These are phyloP conservation scores for Pseudogymnoascus sp. DNA, from an alignment of 2,329 filamentous ascomycete genomes.

Conservation along the genomic window DNA sequence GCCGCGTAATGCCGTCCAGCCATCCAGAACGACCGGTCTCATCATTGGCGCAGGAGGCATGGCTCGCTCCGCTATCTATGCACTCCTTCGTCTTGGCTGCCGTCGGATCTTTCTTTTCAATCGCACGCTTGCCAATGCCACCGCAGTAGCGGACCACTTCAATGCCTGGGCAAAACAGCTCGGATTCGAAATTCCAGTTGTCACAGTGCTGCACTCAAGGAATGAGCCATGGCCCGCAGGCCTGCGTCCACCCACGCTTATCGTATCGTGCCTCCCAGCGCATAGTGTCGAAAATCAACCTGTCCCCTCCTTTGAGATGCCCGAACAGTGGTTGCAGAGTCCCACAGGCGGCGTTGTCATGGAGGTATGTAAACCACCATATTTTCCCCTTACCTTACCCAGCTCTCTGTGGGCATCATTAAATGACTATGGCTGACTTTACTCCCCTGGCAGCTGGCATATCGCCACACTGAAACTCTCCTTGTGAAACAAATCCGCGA, in stretches of 20 bases:
- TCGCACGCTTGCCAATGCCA: constrained; percentile 54
- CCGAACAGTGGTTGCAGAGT: constrained; percentile 58
- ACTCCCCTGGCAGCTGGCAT: constrained; percentile 35
- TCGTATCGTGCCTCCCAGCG: constrained; percentile 65
- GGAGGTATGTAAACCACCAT: constrained; percentile 37
- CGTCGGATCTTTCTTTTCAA: constrained; percentile 67
- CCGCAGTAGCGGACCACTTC: constrained; percentile 60
- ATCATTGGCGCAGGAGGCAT: constrained; percentile 62
- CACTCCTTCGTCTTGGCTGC: constrained; percentile 65
- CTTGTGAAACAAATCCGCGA: constrained; percentile 55
- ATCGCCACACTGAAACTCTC: constrained; percentile 62
- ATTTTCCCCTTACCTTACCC: background rate
- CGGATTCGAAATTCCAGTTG: constrained; percentile 22
- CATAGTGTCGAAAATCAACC: constrained; percentile 55
- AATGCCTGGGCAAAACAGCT: constrained; percentile 35
- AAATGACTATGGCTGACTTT: background rate
- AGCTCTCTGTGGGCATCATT: background rate
- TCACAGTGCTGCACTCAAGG: constrained; percentile 44
- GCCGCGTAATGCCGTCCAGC: constrained; percentile 54
- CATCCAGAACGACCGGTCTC: constrained; percentile 39
- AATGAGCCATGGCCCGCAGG: constrained; percentile 54
- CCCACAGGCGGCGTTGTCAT: constrained; percentile 65
- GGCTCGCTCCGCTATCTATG: constrained; percentile 66
- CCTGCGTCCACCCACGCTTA: constrained; percentile 57
- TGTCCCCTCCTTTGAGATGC: constrained; percentile 59